These are phyloP conservation scores for Trichoderma virens DNA, from an alignment of 495 filamentous ascomycete genomes.

Conservation along the genomic window DNA sequence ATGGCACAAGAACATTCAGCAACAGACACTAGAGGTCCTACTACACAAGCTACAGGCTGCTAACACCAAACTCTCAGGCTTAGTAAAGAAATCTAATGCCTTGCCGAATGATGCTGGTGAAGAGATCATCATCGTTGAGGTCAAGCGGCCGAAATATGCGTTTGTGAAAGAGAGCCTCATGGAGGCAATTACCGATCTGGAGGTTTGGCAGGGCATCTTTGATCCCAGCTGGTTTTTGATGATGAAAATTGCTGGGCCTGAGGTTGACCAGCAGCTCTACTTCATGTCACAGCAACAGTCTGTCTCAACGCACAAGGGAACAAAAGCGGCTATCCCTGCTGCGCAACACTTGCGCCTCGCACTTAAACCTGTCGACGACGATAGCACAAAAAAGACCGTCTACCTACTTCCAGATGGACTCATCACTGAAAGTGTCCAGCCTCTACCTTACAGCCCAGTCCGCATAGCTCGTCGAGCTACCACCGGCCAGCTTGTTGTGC, in stretches of 20 bases:
- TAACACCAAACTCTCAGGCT: neutral
- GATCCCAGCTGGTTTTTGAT: constrained; percentile 37
- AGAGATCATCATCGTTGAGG: neutral
- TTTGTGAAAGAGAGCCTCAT: constrained; percentile 21
- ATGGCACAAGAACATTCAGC: neutral
- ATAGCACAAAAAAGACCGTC: neutral
- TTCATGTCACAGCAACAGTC: constrained; percentile 3
- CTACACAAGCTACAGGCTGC: neutral
- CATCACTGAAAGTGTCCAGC: neutral
- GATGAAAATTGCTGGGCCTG: constrained; percentile 21
- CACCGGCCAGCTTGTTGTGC: neutral
- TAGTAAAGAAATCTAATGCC: neutral
- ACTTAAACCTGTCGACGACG: neutral
- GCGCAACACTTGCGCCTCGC: neutral
- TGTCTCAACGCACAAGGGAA: neutral
- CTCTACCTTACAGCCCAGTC: neutral
- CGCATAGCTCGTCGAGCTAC: neutral
- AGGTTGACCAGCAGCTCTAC: constrained; percentile 21
- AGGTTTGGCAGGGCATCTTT: constrained; percentile 31
- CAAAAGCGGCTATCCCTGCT: neutral
- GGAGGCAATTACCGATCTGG: constrained; percentile 25
- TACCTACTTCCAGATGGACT: neutral
- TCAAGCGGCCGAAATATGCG: constrained; percentile 10
- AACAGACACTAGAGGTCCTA: neutral
- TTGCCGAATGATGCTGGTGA: neutral